These are phyloP conservation scores for Escovopsis sp. DNA, from an alignment of 2,329 filamentous ascomycete genomes.

Conservation along the genomic window DNA sequence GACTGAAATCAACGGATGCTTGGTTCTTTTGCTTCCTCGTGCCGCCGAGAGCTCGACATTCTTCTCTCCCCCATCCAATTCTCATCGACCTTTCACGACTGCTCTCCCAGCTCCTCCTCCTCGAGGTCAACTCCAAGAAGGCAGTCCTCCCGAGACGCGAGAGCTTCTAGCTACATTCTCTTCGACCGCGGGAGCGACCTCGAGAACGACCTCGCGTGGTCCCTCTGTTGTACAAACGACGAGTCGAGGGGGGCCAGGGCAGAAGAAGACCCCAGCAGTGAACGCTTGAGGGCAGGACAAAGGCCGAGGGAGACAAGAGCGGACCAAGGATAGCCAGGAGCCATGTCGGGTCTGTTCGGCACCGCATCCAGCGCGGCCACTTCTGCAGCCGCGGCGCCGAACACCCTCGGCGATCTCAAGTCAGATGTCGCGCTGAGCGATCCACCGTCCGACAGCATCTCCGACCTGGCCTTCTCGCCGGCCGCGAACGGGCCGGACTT, in stretches of 20 bases:
- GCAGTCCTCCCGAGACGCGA: no score
- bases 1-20: no score
- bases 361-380: conserved; percentile 35
- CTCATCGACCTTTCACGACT: no score
- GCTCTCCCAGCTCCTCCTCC: no score
- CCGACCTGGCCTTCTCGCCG: conserved; percentile 71
- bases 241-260: no score
- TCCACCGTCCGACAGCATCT: conserved; percentile 79
- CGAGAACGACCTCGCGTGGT: no score
- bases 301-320: not conserved
- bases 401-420: conserved; percentile 78
- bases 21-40: conserved; percentile 4
- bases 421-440: conserved; percentile 68
- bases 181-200: no score
- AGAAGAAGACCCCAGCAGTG: no score
- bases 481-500: conserved; percentile 46
- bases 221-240: no score
- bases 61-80: not conserved
- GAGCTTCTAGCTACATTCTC: no score
- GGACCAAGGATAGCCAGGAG: conserved; percentile 5
- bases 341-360: conserved; percentile 52
- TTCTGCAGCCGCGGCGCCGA: conserved; percentile 32
- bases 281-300: not conserved
- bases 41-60: conserved; percentile 2
- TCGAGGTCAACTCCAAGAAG: no score